Evolutionary conservation across 208 protist genomes (phyloP), one percentile per base, ranked within the genome.

Genomic region (Trypanosoma scelopori): DNA sequence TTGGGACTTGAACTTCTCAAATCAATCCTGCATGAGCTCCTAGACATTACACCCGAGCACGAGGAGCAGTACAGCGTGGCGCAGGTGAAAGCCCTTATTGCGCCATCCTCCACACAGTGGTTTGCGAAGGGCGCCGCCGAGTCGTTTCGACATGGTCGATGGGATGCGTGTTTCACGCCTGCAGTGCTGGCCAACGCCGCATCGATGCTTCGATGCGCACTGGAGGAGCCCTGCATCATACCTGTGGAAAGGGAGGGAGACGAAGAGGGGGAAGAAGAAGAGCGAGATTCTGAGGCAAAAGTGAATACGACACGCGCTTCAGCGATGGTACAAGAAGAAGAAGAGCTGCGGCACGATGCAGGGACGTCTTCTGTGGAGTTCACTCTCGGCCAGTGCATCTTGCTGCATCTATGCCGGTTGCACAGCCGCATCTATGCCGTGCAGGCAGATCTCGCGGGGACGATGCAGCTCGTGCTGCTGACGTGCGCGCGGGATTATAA

Each of bases 401-500:
- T 94, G 12, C 66, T 92, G 11, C 88, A 94, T 59, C 74, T 94
- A 0, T 91, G 85, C 58, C 80, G 85, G 12, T 62, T 89, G 18
- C 88, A 91, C 23, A 76, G 66, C 42, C 37, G 56, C 37, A 81
- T 94, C 18, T 87, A 91, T 65, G 65, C 70, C 3, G 70, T 87
- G 23, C 84, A 94, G 55, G 78, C 78, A 23, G 85, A 94, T 60
- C 69, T 92, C 9, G 76, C 85, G n/a, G 88, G 82, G 28, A 71
- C 66, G 0, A 84, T 85, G 61, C 81, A 92, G 55, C 12, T 74
- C 11, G 65, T 92, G n/a, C 62, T 94, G 28, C 63, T 87, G n/a
- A 78, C 82, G 20, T 82, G 69, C 50, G 78, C 83, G 18, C 48
- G 76, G 47, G 83, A 90, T 55, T 86, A 74, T 61, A 89, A 91